These are phyloP conservation scores for Aspergillus floridensis DNA, from an alignment of 2,329 filamentous ascomycete species.

Conservation along the genomic window DNA sequence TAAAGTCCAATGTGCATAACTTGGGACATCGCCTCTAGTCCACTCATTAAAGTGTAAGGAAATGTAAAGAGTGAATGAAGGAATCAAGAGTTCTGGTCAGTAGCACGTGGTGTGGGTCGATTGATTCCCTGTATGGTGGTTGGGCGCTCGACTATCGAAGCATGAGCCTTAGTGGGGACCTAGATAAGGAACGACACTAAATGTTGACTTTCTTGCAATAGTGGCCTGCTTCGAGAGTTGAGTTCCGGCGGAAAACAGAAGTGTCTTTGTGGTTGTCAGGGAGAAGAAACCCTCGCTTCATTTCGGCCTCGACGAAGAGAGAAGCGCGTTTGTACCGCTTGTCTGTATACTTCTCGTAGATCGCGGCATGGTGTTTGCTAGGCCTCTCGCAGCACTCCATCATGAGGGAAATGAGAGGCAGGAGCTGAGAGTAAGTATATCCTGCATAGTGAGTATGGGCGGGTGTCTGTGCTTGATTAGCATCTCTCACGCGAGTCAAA, in stretches of 20 bases:
- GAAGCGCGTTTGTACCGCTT: constrained; percentile 84
- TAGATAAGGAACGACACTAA: constrained; percentile 6
- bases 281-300: constrained; percentile 60
- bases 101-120: background rate
- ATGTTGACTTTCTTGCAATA: constrained; percentile 21
- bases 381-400: constrained; percentile 84
- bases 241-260: constrained; percentile 13
- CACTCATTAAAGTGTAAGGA: background rate
- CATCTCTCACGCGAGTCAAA: constrained; percentile 3
- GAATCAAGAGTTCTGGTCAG: background rate
- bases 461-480: constrained; percentile 57
- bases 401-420: constrained; percentile 72
- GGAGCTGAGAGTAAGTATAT: constrained; percentile 83
- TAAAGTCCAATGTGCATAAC: constrained; percentile 17
- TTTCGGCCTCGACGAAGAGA: constrained; percentile 71
- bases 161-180: constrained; percentile 6
- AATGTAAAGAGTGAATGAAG: background rate
- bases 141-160: constrained; percentile 6
- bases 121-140: background rate
- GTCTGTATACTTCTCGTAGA: constrained; percentile 90
- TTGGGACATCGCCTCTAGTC: constrained; percentile 4
- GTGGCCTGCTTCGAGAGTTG: constrained; percentile 13
- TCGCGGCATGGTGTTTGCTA: constrained; percentile 75
- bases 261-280: constrained; percentile 32
- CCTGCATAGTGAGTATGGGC: constrained; percentile 89